Conservation (phyloP, 192 early-diverging fungal species). For the Backusella tarrabulga region DNA sequence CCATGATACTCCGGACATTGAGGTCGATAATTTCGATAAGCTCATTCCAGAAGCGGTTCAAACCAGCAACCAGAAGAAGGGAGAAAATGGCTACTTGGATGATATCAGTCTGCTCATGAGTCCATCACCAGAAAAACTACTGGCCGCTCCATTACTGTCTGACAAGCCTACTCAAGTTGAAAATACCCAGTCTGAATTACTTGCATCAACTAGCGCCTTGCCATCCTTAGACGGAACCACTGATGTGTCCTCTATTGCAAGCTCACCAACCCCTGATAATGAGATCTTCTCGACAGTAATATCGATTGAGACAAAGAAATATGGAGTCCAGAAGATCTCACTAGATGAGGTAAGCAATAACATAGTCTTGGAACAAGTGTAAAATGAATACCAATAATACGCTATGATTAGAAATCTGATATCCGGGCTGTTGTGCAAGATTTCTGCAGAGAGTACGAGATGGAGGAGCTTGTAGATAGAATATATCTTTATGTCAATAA, state of each 20-base stretch:
- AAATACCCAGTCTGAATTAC: neutral
- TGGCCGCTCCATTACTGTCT: neutral
- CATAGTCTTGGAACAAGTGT: neutral
- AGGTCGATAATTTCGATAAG: neutral
- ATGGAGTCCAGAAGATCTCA: neutral
- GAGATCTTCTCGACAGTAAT: neutral
- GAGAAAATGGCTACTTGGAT: neutral
- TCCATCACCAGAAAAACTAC: neutral
- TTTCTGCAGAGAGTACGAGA: neutral
- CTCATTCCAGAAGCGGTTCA: neutral
- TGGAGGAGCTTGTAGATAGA: neutral
- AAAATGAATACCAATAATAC: neutral
- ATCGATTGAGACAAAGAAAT: neutral
- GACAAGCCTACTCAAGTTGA: neutral
- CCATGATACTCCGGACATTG: neutral
- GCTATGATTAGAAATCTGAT: neutral
- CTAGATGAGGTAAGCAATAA: neutral
- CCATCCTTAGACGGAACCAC: neutral
- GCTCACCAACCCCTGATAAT: neutral
- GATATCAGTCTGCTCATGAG: constrained; percentile 4
- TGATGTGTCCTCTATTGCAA: neutral
- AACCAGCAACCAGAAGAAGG: neutral
- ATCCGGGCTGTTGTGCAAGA: neutral
- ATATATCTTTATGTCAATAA: neutral
- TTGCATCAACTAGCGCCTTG: neutral